Conservation (phyloP, 1,284 basidiomycete genomes). For the Flammula alnicola region DNA sequence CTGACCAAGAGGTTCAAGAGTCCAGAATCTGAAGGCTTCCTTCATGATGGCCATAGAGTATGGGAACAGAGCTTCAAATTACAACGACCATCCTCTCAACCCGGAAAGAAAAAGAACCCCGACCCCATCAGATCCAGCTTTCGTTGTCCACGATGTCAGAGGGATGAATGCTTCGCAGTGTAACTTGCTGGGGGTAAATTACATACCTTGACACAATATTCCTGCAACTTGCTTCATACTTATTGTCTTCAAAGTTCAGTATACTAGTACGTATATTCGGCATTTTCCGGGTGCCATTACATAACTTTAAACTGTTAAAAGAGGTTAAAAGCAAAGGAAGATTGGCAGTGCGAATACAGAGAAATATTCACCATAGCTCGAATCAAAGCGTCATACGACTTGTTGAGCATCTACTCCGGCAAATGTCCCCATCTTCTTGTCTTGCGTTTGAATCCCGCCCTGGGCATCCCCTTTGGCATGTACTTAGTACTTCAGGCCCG, state of each 20-base stretch:
- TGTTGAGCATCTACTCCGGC: slow-evolving; percentile 17
- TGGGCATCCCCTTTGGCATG: slow-evolving; percentile 40
- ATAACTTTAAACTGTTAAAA: background rate
- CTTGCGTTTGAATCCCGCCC: slow-evolving; percentile 34
- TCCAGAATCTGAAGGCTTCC: slow-evolving; percentile 9
- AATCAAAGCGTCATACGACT: slow-evolving; percentile 21
- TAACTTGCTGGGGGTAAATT: background rate
- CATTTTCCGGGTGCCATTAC: background rate
- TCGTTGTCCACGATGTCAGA: background rate
- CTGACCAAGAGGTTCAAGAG: too few relatives aligned
- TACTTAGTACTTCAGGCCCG: too few relatives aligned
- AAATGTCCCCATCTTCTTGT: slow-evolving; percentile 18
- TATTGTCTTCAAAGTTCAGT: background rate
- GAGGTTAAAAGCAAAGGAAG: background rate
- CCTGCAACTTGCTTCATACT: slow-evolving; percentile 2
- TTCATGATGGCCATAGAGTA: slow-evolving; percentile 11
- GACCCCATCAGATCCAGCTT: slow-evolving; percentile 9
- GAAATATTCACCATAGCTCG: slow-evolving; percentile 14
- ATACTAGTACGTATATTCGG: background rate
- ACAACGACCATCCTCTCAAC: background rate
- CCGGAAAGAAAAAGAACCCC: too few relatives aligned
- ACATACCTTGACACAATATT: slow-evolving; percentile 2
- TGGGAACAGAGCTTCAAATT: slow-evolving; percentile 1
- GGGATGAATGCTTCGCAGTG: background rate
- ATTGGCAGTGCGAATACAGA: background rate